These are phyloP conservation scores for Pseudevernia furfuracea DNA, from an alignment of 495 filamentous ascomycete genomes.

Conservation along the genomic window DNA sequence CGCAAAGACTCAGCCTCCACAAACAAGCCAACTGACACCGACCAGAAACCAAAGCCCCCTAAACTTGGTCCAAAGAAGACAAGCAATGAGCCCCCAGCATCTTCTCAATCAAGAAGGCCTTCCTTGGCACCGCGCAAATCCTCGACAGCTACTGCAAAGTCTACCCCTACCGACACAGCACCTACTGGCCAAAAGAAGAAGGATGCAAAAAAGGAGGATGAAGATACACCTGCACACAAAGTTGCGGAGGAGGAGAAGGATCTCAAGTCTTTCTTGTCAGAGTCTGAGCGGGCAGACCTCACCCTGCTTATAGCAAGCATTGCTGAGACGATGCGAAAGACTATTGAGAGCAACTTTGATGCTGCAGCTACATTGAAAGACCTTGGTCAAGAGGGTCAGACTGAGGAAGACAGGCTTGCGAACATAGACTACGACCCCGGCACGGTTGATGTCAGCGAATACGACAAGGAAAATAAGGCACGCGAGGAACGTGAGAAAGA, in stretches of 20 bases:
- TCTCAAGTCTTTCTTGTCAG: constrained; percentile 44
- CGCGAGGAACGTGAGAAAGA: constrained; percentile 28
- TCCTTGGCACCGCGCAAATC: constrained; percentile 4
- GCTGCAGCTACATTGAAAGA: constrained; percentile 15
- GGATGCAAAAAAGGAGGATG: not conserved
- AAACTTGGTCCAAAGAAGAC: constrained; percentile 2
- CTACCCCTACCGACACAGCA: not conserved
- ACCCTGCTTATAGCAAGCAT: constrained; percentile 41
- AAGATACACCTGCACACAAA: constrained; percentile 18
- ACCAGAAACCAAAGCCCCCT: constrained; percentile 4
- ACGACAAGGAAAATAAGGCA: constrained; percentile 27
- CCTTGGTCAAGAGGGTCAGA: constrained; percentile 2
- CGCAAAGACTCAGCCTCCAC: not conserved
- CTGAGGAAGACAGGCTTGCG: constrained; percentile 26
- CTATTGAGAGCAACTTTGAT: constrained; percentile 38
- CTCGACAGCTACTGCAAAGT: not conserved
- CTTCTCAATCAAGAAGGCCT: not conserved
- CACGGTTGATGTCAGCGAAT: constrained; percentile 24
- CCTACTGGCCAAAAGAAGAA: not conserved
- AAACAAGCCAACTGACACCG: not conserved
- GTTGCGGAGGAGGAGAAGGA: constrained; percentile 34
- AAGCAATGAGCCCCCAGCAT: not conserved
- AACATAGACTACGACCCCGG: constrained; percentile 26
- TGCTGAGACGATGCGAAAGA: constrained; percentile 40
- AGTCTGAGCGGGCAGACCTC: constrained; percentile 43